Base-by-base conservation (phyloP, 2,329 filamentous ascomycete genomes). In the Plenodomus biglobosus region DNA sequence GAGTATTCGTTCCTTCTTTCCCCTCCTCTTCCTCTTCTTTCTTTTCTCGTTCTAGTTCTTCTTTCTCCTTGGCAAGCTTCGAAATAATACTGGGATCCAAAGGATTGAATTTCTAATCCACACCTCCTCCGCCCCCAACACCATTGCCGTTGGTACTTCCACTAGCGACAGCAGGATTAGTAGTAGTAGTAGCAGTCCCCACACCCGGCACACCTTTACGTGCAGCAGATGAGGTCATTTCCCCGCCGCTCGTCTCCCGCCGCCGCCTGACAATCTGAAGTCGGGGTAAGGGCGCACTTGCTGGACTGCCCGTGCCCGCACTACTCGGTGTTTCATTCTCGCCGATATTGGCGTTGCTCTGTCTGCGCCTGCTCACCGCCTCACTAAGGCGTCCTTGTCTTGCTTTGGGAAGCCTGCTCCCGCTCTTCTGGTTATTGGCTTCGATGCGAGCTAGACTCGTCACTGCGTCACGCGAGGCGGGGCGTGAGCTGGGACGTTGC, bases 171-270 rank as follows among this genome's bases (percentile, higher is more conserved):
- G n/a, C n/a, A n/a, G n/a, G n/a, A n/a, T n/a, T n/a, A n/a, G n/a
- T n/a, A n/a, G n/a, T n/a, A n/a, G n/a, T n/a, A n/a, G n/a, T n/a
- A n/a, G n/a, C n/a, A n/a, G n/a, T n/a, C 5, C 8, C 17, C 24
- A 18, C 19, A 15, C 17, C 17, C 32, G 24, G 21, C 6, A 22
- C 52, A 18, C 50, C 55, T 34, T 55, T 54, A 27, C 37, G 13
- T 10, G 37, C 38, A 7, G 35, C 45, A 73, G 81, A 34, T 8
- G 54, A 57, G 32, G 50, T 61, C 55, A 70, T 56, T 41, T 70
- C 68, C 2, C 67, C 68, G 0, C 67, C 69, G 45, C 62, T 67
- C 1, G 68, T 71, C 41, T 72, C 66, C n/a, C 69, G 51, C 39
- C 69, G 56, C 1, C 67, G 42, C 8, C 69, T 48, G 16, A 69